Evolutionary conservation across 2,329 filamentous ascomycete species (phyloP), one percentile per base, ranked within the genome.

Genomic region (Trichoderma cornu-damae): DNA sequence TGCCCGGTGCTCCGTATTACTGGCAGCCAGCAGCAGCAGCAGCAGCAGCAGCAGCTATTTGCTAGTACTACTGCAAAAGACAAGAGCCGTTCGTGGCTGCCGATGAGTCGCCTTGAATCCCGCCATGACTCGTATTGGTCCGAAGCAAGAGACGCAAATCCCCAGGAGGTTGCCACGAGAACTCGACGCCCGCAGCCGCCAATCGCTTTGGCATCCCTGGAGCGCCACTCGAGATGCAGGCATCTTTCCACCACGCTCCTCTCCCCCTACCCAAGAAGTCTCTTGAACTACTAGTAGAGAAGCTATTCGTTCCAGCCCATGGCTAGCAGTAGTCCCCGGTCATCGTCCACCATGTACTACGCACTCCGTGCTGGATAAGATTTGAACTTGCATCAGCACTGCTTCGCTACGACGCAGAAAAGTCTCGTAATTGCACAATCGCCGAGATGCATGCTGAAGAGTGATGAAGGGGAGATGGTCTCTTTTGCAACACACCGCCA

Each of bases 111-210:
- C 32, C 32, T 30, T 43, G 20, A 38, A 47, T 37, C 51, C 28
- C 30, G 42, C 16, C 32, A 37, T 30, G 42, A 37, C 28, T 8
- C 22, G 8, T 16, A 47, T 46, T 44, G 51, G 42, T 24, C 43
- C 30, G 22, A n/a, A 44, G 16, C 8, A 18, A 11, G 22, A 46
- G 51, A 44, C 32, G 40, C 40, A 54, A 46, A 35, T 26, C 4
- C 14, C 38, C 16, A 30, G 16, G 42, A 54, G 32, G 11, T n/a
- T 54, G 51, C 51, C 51, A 54, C 51, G 51, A 46, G 40, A 46
- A 42, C 51, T 38, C 5, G 24, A 46, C 32, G 40, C 51, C 51
- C 28, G 16, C 51, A 46, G 9, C 30, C n/a, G 16, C 51, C 40
- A 54, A 46, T 37, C 51, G 40, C 30, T 37, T 54, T 42, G 40